These are phyloP conservation scores for Litchi chinensis DNA, from an alignment of 345 rosid species.

Conservation along the genomic window DNA sequence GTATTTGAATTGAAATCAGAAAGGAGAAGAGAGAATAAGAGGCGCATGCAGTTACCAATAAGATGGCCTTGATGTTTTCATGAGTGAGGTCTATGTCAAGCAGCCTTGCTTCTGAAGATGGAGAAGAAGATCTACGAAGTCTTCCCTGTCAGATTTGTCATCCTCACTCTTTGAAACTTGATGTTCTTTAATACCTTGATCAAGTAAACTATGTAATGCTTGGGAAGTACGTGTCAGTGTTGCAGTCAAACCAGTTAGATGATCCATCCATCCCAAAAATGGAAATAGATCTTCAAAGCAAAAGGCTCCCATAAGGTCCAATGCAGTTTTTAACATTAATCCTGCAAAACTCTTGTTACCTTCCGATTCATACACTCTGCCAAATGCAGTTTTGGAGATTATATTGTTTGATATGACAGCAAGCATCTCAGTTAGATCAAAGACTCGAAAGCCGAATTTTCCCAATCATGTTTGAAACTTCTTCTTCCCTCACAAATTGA, in stretches of 20 bases:
- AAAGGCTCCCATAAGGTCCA: slow-evolving; percentile 13
- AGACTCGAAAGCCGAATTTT: background rate
- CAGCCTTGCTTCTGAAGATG: slow-evolving; percentile 25
- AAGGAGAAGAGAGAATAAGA: background rate
- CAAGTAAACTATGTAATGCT: slow-evolving; percentile 27
- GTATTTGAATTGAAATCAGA: background rate
- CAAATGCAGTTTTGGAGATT: slow-evolving; percentile 14
- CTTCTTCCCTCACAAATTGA: slow-evolving; percentile 31
- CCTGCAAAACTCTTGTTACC: background rate
- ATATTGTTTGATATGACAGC: slow-evolving; percentile 10
- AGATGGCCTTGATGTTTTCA: slow-evolving; percentile 35
- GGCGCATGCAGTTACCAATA: slow-evolving; percentile 21
- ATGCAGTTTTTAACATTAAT: slow-evolving; percentile 2
- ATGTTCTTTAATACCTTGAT: slow-evolving; percentile 25
- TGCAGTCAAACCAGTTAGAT: slow-evolving; percentile 19
- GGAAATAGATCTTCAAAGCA: slow-evolving; percentile 28
- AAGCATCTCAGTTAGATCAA: slow-evolving; percentile 22
- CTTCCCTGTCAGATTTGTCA: slow-evolving; percentile 20
- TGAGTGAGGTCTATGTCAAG: slow-evolving; percentile 16
- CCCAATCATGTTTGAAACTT: slow-evolving; percentile 18
- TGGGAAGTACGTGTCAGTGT: slow-evolving; percentile 9
- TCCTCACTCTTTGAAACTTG: background rate
- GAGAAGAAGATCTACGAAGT: slow-evolving; percentile 30
- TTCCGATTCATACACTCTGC: slow-evolving; percentile 9
- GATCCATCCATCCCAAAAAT: slow-evolving; percentile 23